phyloP scores from a whole-genome alignment of 1,284 basidiomycete genomes.

The Cryptococcus sp. region DNA sequence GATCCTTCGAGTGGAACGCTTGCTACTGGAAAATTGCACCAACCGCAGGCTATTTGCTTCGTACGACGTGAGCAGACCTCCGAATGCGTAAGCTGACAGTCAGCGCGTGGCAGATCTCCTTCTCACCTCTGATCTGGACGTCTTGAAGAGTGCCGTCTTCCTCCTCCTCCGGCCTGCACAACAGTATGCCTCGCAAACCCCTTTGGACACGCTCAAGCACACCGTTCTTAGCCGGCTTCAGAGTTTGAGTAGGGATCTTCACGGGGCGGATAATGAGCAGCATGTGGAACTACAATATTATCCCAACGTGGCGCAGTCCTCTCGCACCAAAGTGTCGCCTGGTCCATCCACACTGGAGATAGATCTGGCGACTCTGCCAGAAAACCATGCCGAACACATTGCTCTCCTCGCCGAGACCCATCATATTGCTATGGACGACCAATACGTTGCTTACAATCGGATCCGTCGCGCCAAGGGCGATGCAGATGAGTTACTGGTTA shows the following conservation, averaged over 20 bases:
- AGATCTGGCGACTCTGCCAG: conserved; percentile 17
- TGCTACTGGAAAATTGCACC: conserved; percentile 95
- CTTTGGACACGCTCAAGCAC: conserved; percentile 58
- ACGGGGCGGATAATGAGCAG: too few relatives aligned
- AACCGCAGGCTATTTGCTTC: conserved; percentile 96
- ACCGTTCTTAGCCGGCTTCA: conserved; percentile 44
- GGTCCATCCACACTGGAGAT: conserved; percentile 1
- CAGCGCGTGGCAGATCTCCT: conserved; percentile 88
- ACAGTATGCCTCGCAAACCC: conserved; percentile 81
- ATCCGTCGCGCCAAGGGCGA: too few relatives aligned
- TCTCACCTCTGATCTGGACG: conserved; percentile 83
- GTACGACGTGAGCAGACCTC: conserved; percentile 75
- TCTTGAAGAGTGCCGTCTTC: conserved; percentile 80
- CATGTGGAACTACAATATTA: conserved; percentile 12
- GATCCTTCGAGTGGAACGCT: conserved; percentile 82
- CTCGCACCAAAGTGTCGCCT: background rate
- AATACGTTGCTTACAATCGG: conserved; percentile 68
- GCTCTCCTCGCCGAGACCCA: conserved; percentile 72
- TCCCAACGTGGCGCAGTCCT: conserved; percentile 8
- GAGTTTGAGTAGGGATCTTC: conserved; percentile 32
- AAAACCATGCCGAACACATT: conserved; percentile 60
- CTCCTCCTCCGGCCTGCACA: conserved; percentile 89
- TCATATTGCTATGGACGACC: conserved; percentile 77
- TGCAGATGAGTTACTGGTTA: conserved; percentile 61
- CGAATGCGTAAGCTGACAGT: conserved; percentile 7